Percentiles rank a stretch among this genome's conserved stretches.
phyloP scores from a whole-genome alignment of 805 yeast species.

The Suhomyces sp. region DNA sequence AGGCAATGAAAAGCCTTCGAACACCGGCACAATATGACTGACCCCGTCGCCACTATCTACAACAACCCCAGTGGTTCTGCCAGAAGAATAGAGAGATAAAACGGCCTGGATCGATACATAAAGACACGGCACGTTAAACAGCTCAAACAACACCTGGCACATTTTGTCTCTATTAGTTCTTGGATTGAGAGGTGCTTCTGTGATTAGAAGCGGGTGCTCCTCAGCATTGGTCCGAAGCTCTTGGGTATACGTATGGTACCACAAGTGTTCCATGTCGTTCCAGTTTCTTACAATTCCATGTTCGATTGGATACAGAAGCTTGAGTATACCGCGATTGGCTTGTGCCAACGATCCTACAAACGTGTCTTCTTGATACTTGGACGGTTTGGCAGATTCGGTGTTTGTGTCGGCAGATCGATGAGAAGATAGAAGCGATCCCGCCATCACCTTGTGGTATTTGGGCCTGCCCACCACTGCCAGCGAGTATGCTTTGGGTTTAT shows the following conservation, averaged over 20 bases:
- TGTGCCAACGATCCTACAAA: slow-evolving; percentile 79
- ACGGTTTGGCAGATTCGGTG: slow-evolving; percentile 9
- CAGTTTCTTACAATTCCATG: slow-evolving; percentile 81
- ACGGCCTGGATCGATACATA: slow-evolving; percentile 75
- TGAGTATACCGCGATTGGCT: slow-evolving; percentile 71
- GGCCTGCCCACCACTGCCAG: slow-evolving; percentile 76
- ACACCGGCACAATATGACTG: slow-evolving; percentile 82
- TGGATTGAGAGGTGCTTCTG: slow-evolving; percentile 88
- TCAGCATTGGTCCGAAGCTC: slow-evolving; percentile 59
- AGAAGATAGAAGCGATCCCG: slow-evolving; percentile 34
- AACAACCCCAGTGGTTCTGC: slow-evolving; percentile 87
- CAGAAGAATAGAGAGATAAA: slow-evolving; percentile 79
- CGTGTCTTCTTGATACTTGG: slow-evolving; percentile 36
- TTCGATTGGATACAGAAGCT: slow-evolving; percentile 65
- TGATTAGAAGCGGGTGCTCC: slow-evolving; percentile 83
- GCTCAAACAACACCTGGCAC: slow-evolving; percentile 69
- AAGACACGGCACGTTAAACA: slow-evolving; percentile 72
- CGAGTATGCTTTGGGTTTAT: slow-evolving; percentile 63
- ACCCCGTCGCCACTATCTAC: slow-evolving; percentile 95
- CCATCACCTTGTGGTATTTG: slow-evolving; percentile 80
- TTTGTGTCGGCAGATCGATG: slow-evolving; percentile 6
- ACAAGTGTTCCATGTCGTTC: slow-evolving; percentile 80
- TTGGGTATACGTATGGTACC: slow-evolving; percentile 65
- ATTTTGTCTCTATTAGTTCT: slow-evolving; percentile 53
- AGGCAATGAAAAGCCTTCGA: slow-evolving; percentile 80